Evolutionary conservation across 208 protist species (phyloP), one percentile per base, ranked within the genome.

Genomic region (Acanthamoeba comandoni): DNA sequence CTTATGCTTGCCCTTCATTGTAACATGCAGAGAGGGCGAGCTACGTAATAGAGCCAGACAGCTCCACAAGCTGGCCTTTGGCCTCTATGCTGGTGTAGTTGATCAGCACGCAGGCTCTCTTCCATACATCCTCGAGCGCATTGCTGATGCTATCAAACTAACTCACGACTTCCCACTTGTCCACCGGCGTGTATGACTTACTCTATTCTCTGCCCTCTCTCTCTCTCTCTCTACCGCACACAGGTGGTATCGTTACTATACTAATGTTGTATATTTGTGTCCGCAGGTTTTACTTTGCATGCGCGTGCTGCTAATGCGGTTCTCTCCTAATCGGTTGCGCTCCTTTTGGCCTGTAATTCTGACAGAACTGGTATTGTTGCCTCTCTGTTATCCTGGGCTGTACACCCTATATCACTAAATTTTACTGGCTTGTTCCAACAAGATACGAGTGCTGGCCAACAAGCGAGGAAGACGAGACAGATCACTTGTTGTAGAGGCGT

Each of bases 351-450:
- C 55, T n/a, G 55, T 62, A 19, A 62, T 62, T n/a, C n/a, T 62
- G 55, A 62, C 55, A 19, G 55, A 62, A 62, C n/a, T 62, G 55
- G 55, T 62, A 62, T 62, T n/a, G n/a, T n/a, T n/a, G n/a, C n/a
- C 55, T 62, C 15, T 62, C 55, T 62, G 19, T 62, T 62, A 15
- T 62, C 17, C 55, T 62, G 55, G n/a, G n/a, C n/a, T n/a, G n/a
- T n/a, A n/a, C n/a, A n/a, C n/a, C n/a, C n/a, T n/a, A n/a, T n/a
- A n/a, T n/a, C n/a, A n/a, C n/a, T n/a, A n/a, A n/a, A n/a, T n/a
- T n/a, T n/a, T n/a, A n/a, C n/a, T n/a, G n/a, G n/a, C 55, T 62
- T 62, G 55, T 62, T n/a, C n/a, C n/a, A n/a, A n/a, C n/a, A n/a
- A n/a, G n/a, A n/a, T 62, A n/a, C n/a, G 55, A 62, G 19, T 62